Evolutionary conservation across 78 protist species (phyloP).

Genomic region (Bigelowiella natans): DNA sequence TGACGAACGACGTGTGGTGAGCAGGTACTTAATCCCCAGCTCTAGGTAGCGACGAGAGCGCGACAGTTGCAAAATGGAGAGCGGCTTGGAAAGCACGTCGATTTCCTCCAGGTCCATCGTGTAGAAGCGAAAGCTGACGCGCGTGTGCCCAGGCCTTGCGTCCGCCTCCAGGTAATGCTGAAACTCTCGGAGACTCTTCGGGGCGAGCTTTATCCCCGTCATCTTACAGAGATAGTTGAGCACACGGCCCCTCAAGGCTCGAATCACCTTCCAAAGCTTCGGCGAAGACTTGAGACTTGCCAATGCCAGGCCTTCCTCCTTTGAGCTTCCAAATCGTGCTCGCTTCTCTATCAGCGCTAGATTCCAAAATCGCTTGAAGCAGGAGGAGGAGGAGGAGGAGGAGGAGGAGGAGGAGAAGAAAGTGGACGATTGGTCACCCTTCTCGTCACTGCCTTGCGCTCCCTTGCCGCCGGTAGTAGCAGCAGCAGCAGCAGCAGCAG

Average conservation of each 20-base stretch:
- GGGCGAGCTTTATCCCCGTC: neutral
- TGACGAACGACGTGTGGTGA: too few relatives aligned
- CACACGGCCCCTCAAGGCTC: neutral
- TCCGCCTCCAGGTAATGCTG: neutral
- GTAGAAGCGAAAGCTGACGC: neutral
- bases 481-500: too few relatives aligned
- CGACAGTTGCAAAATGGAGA: neutral
- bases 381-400: too few relatives aligned
- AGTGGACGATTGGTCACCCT: too few relatives aligned
- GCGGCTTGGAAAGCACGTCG: neutral
- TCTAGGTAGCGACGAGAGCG: neutral
- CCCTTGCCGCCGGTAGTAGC: too few relatives aligned
- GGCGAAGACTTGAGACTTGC: neutral
- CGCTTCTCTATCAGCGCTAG: neutral
- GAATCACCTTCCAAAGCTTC: neutral
- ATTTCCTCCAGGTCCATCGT: neutral
- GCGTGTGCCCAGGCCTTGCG: neutral
- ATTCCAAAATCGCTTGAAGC: neutral
- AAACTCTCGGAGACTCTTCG: neutral
- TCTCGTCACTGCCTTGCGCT: too few relatives aligned
- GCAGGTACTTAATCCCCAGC: neutral
- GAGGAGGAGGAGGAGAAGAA: too few relatives aligned
- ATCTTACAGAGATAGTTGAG: neutral
- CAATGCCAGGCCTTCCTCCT: too few relatives aligned
- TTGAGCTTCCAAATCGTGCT: neutral